phyloP scores from a whole-genome alignment of 164 flowering plant genomes.

The Chimonanthus praecox region DNA sequence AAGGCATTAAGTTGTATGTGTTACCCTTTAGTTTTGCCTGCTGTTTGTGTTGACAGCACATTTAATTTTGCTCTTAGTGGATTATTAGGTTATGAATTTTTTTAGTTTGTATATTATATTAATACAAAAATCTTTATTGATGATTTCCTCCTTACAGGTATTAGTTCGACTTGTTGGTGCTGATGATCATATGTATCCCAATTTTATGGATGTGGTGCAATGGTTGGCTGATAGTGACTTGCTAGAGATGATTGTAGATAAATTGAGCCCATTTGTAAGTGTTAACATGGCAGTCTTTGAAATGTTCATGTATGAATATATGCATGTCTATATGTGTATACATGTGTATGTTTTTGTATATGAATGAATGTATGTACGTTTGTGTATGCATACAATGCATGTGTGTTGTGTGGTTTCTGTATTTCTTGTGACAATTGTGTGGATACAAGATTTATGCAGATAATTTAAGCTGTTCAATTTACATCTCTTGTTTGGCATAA shows the following conservation, averaged over 20 bases:
- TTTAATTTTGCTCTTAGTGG: neutral
- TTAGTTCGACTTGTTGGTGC: slow-evolving; percentile 88
- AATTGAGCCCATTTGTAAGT: slow-evolving; percentile 85
- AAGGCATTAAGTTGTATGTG: too few species aligned
- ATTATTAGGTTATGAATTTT: neutral
- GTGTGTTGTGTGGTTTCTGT: neutral
- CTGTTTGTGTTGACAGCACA: neutral
- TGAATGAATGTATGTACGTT: neutral
- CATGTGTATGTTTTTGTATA: neutral
- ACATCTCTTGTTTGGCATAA: too few species aligned
- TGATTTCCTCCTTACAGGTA: slow-evolving; percentile 40
- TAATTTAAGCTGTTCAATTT: too few species aligned
- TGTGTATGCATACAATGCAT: too few species aligned
- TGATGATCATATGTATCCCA: slow-evolving; percentile 87
- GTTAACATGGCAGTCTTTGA: neutral
- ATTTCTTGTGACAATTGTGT: neutral
- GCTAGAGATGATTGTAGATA: slow-evolving; percentile 96
- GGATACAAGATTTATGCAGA: neutral
- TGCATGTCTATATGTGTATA: too few species aligned
- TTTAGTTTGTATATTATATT: neutral
- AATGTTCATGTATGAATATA: too few species aligned
- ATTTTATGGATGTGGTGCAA: slow-evolving; percentile 83
- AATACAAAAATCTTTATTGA: neutral
- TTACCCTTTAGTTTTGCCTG: too few species aligned
- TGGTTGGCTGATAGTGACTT: slow-evolving; percentile 89